Conservation (phyloP, 148 eudicot genomes). For the Beta vulgaris region DNA sequence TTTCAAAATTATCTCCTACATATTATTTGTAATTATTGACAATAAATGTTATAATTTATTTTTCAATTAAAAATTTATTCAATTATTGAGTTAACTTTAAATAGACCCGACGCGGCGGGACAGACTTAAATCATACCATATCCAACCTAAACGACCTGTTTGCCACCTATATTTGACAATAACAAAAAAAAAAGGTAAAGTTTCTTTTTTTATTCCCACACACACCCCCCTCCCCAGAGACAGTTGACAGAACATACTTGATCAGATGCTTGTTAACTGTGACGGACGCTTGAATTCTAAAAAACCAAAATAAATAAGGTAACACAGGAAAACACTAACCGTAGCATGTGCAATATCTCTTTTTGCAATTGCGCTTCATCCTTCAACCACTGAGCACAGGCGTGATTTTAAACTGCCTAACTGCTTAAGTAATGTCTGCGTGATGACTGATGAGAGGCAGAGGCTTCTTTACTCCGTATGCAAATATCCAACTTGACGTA, state of each 20-base stretch:
- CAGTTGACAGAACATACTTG: neutral
- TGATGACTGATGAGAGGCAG: no score
- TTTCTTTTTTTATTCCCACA: no score
- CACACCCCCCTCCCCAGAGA: neutral
- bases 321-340: slow-evolving; percentile 21
- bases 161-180: no score
- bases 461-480: slow-evolving; percentile 30
- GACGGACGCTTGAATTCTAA: slow-evolving; percentile 22
- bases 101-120: no score
- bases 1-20: no score
- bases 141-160: no score
- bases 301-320: neutral
- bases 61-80: no score
- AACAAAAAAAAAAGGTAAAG: no score
- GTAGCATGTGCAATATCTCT: slow-evolving; percentile 2
- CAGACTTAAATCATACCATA: no score
- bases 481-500: slow-evolving; percentile 38
- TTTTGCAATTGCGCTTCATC: neutral
- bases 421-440: slow-evolving; percentile 9
- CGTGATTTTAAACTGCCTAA: neutral
- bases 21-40: no score
- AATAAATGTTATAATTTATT: no score
- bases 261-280: neutral
- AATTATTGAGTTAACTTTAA: no score
- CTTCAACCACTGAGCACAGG: neutral